Conservation (phyloP, 2,329 filamentous ascomycete genomes). For the Claviceps lovelessii region DNA sequence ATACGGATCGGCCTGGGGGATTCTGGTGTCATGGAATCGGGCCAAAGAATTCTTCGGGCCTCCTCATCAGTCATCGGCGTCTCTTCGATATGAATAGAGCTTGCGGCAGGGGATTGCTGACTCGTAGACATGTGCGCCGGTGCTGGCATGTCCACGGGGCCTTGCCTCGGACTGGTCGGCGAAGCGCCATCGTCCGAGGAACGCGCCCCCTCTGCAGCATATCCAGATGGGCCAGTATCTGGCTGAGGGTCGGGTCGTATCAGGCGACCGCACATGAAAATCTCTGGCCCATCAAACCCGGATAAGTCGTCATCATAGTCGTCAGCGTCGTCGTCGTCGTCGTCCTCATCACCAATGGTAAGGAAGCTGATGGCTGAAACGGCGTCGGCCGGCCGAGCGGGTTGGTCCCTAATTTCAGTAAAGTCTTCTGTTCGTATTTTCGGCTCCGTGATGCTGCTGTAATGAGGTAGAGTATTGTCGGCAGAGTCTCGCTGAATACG, state of each 20-base stretch:
- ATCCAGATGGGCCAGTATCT: neutral
- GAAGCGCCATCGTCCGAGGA: slow-evolving; percentile 1
- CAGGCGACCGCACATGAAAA: no score
- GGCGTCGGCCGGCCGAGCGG: neutral
- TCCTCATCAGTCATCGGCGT: slow-evolving; percentile 26
- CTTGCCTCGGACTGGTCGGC: slow-evolving; percentile 5
- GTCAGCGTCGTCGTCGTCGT: slow-evolving; percentile 13
- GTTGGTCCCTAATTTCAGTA: slow-evolving; percentile 16
- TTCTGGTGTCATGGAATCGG: slow-evolving; percentile 13
- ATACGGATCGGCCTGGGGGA: slow-evolving; percentile 1
- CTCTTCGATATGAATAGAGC: slow-evolving; percentile 10
- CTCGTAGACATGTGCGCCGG: neutral
- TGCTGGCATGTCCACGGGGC: slow-evolving; percentile 4
- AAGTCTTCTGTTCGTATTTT: slow-evolving; percentile 21
- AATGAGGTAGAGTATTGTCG: neutral
- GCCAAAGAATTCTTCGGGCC: slow-evolving; percentile 26
- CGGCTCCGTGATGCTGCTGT: slow-evolving; percentile 16
- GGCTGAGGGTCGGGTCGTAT: neutral
- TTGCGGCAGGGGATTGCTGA: neutral
- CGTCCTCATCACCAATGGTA: slow-evolving; percentile 8
- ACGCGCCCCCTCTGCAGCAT: slow-evolving; percentile 1
- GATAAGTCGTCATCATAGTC: slow-evolving; percentile 13
- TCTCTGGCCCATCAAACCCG: neutral
- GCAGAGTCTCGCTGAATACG: slow-evolving; percentile 3
- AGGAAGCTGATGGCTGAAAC: neutral